A percentile compares a stretch with the other conserved stretches of the same genome.
phyloP scores from a whole-genome alignment of 768 basidiomycete species.

The Butyriboletus loyo region DNA sequence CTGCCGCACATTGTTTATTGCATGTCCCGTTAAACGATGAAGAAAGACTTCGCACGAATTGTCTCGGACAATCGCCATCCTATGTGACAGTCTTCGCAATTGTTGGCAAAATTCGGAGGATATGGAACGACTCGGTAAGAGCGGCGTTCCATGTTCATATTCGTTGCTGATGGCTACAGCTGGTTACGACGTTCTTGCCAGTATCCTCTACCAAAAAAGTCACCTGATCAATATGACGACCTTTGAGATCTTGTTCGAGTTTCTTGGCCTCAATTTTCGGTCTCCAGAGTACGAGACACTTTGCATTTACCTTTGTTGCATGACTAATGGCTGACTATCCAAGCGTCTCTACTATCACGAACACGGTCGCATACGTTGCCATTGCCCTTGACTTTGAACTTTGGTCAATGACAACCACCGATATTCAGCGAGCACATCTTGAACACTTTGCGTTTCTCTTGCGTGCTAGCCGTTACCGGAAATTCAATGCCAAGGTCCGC shows the following conservation, averaged over 20 bases:
- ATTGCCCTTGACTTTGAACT: constrained; percentile 89
- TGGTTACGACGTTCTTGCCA: constrained; percentile 84
- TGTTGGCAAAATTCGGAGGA: constrained; percentile 95
- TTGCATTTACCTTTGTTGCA: background rate
- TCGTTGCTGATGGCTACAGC: constrained; percentile 40
- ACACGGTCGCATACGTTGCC: constrained; percentile 75
- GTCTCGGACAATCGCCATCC: constrained; percentile 64
- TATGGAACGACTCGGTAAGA: constrained; percentile 83
- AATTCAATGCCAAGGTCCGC: constrained; percentile 75
- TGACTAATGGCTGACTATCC: background rate
- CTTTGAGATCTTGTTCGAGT: constrained; percentile 82
- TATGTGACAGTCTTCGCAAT: constrained; percentile 74
- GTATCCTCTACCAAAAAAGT: constrained; percentile 68
- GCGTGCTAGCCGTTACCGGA: constrained; percentile 64
- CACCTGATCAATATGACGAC: constrained; percentile 73
- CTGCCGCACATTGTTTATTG: background rate
- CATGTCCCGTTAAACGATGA: background rate
- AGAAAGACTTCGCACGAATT: constrained; percentile 72
- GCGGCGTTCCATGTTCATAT: background rate
- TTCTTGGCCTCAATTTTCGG: constrained; percentile 81
- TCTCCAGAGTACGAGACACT: constrained; percentile 63
- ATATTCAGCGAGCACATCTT: constrained; percentile 76
- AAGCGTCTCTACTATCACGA: constrained; percentile 80
- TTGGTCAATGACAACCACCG: constrained; percentile 70
- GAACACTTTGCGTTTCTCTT: constrained; percentile 81